These are phyloP conservation scores for Nidula niveotomentosa DNA, from an alignment of 1,284 basidiomycete genomes.

Conservation along the genomic window DNA sequence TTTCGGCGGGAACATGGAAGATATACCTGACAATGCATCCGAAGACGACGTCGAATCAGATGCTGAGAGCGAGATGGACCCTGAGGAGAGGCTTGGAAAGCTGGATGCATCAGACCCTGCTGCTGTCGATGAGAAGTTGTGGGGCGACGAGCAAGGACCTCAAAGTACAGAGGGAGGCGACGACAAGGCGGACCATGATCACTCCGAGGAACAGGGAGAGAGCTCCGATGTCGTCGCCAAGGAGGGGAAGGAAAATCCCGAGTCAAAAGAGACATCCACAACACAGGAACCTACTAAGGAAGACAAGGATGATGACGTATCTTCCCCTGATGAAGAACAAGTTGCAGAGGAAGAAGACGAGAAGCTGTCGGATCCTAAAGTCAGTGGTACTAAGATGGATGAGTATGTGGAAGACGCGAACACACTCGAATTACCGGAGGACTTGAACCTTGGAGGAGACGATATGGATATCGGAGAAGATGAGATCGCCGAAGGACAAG, in stretches of 20 bases:
- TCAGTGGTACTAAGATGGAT: slow-evolving; percentile 68
- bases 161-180: slow-evolving; percentile 36
- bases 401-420: slow-evolving; percentile 75
- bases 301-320: slow-evolving; percentile 20
- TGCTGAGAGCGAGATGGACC: slow-evolving; percentile 59
- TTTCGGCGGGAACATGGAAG: slow-evolving; percentile 82
- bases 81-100: slow-evolving; percentile 85
- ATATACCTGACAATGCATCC: slow-evolving; percentile 66
- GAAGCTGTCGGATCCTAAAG: slow-evolving; percentile 42
- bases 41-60: slow-evolving; percentile 52
- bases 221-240: slow-evolving; percentile 80
- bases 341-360: slow-evolving; percentile 22
- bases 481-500: not conserved
- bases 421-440: slow-evolving; percentile 82
- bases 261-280: slow-evolving; percentile 34
- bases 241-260: slow-evolving; percentile 48
- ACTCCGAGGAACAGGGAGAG: slow-evolving; percentile 43
- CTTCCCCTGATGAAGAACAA: slow-evolving; percentile 21
- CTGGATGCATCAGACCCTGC: slow-evolving; percentile 87
- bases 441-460: slow-evolving; percentile 72
- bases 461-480: slow-evolving; percentile 52
- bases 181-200: slow-evolving; percentile 34
- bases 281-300: slow-evolving; percentile 27
- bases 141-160: slow-evolving; percentile 80
- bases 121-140: slow-evolving; percentile 95